Percentiles rank a stretch among this genome's conserved stretches.
Conservation (phyloP, 768 basidiomycete genomes). For the Tephrocybe sp. region DNA sequence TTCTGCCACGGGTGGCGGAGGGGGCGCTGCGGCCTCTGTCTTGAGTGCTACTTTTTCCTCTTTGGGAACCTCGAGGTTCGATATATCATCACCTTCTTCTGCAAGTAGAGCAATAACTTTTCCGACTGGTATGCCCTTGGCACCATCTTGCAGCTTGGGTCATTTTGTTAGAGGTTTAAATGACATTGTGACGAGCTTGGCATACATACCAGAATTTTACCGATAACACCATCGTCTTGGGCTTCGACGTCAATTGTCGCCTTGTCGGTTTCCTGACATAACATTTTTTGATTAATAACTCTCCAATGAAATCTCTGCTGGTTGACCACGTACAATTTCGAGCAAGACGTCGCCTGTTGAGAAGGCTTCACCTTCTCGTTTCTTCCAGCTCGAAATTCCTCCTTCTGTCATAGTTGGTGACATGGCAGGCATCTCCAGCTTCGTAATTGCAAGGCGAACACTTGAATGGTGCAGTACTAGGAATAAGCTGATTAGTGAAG, state of each 20-base stretch:
- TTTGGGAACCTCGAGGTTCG: slow-evolving; percentile 69
- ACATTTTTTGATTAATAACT: background rate
- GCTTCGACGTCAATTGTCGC: slow-evolving; percentile 99
- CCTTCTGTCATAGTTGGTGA: slow-evolving; percentile 97
- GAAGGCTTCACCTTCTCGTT: slow-evolving; percentile 79
- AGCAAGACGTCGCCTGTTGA: slow-evolving; percentile 80
- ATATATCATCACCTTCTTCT: slow-evolving; percentile 94
- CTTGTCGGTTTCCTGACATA: slow-evolving; percentile 82
- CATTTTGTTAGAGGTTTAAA: background rate
- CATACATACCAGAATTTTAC: slow-evolving; percentile 80
- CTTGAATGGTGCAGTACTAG: slow-evolving; percentile 55
- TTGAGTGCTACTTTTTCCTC: slow-evolving; percentile 33
- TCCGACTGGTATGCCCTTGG: slow-evolving; percentile 85
- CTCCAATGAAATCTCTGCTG: background rate
- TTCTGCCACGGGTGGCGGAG: slow-evolving; percentile 27
- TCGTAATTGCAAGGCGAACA: slow-evolving; percentile 58
- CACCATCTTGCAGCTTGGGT: slow-evolving; percentile 66
- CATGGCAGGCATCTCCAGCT: slow-evolving; percentile 94
- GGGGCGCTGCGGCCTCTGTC: slow-evolving; percentile 23
- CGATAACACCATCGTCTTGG: slow-evolving; percentile 93
- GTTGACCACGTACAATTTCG: slow-evolving; percentile 67
- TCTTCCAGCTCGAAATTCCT: slow-evolving; percentile 89
- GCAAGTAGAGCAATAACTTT: slow-evolving; percentile 89
- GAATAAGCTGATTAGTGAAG: background rate
- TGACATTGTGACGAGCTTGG: background rate